A percentile compares a stretch with the other conserved stretches of the same genome.
phyloP scores from a whole-genome alignment of 257 asterid genomes.

The Solanum pennellii region DNA sequence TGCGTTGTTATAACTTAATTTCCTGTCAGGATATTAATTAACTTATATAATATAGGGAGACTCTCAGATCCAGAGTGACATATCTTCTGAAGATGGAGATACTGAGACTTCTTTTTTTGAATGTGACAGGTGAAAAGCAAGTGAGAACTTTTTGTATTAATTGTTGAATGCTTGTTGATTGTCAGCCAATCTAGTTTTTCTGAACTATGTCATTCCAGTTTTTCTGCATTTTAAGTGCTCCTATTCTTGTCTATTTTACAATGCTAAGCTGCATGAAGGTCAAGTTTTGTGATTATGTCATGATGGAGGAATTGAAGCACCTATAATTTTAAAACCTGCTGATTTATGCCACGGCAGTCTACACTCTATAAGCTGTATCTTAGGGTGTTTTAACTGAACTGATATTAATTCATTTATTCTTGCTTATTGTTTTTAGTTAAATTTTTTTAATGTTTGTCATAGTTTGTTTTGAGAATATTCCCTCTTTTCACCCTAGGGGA shows the following conservation, averaged over 20 bases:
- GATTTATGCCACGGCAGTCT: background rate
- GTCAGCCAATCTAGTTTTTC: background rate
- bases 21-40: background rate
- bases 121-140: slow-evolving; percentile 54
- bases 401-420: background rate
- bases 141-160: slow-evolving; percentile 21
- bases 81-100: slow-evolving; percentile 29
- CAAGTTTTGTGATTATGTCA: background rate
- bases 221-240: background rate
- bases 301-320: background rate
- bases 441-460: background rate
- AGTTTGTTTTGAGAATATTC: background rate
- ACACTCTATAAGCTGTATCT: background rate
- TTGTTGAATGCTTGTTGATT: slow-evolving; percentile 7
- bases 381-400: background rate
- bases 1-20: background rate
- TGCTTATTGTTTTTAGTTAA: background rate
- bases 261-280: background rate
- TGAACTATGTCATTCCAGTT: background rate
- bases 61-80: slow-evolving; percentile 18
- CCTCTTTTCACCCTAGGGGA: background rate
- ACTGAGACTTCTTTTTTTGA: slow-evolving; percentile 18
- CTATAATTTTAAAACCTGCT: background rate
- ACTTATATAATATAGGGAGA: slow-evolving; percentile 28
- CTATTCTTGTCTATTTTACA: background rate